Conservation (phyloP, 1,284 basidiomycete genomes). For the Phylloporus gajari region DNA sequence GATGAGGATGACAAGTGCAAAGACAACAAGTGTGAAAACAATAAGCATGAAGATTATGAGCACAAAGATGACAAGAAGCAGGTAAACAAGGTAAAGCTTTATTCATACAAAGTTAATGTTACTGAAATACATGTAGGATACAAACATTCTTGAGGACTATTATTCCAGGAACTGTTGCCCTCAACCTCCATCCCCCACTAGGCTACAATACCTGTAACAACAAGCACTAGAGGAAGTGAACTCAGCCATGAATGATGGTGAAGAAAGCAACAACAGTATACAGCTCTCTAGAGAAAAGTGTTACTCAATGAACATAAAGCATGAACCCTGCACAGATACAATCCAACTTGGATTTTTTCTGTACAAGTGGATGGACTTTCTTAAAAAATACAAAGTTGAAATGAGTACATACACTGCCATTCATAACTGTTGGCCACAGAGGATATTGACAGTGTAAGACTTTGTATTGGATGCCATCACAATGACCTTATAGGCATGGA, state of each 20-base stretch:
- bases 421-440: background rate
- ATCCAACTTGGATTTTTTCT: conserved; percentile 4
- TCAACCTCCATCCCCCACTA: background rate
- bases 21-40: no score
- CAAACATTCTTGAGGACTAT: background rate
- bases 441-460: background rate
- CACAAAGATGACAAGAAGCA: background rate
- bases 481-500: background rate
- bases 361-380: conserved; percentile 1
- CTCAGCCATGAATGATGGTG: background rate
- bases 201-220: background rate
- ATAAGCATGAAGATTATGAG: background rate
- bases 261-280: background rate
- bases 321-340: background rate
- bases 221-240: background rate
- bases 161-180: conserved; percentile 2
- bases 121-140: conserved; percentile 5
- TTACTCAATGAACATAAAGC: background rate
- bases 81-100: background rate
- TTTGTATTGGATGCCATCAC: conserved; percentile 2
- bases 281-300: background rate
- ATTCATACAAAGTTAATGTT: background rate
- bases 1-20: background rate
- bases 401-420: background rate
- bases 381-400: conserved; percentile 5